A percentile compares a stretch with the other conserved stretches of the same genome.
phyloP scores from a whole-genome alignment of 2,329 filamentous ascomycete species.

The Colletotrichum somersetense region DNA sequence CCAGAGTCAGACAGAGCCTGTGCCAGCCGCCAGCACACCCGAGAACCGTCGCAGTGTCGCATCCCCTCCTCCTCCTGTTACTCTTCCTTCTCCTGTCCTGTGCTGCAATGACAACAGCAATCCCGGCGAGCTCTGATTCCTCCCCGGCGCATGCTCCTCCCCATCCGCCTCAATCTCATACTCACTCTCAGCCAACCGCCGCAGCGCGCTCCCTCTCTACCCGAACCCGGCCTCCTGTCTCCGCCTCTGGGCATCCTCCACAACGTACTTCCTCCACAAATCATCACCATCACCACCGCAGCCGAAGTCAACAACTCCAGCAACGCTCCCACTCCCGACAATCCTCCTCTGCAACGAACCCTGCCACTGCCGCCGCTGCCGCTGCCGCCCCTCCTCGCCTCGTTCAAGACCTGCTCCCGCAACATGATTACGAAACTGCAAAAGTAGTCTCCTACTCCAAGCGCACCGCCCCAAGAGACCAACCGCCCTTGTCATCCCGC shows the following conservation, averaged over 20 bases:
- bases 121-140: slow-evolving; percentile 50
- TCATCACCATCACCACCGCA: slow-evolving; percentile 49
- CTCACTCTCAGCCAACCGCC: slow-evolving; percentile 46
- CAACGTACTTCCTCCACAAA: slow-evolving; percentile 45
- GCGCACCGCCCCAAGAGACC: slow-evolving; percentile 76
- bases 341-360: slow-evolving; percentile 54
- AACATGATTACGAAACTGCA: slow-evolving; percentile 80
- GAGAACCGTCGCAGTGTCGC: slow-evolving; percentile 20
- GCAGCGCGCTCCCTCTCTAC: slow-evolving; percentile 54
- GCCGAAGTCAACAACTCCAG: slow-evolving; percentile 50
- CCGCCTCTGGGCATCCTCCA: slow-evolving; percentile 34
- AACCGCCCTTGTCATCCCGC: slow-evolving; percentile 64
- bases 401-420: slow-evolving; percentile 60
- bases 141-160: slow-evolving; percentile 45
- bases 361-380: slow-evolving; percentile 11
- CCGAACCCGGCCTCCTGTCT: slow-evolving; percentile 51
- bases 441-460: slow-evolving; percentile 73
- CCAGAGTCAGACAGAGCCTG: slow-evolving; percentile 3
- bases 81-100: background rate
- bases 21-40: slow-evolving; percentile 17
- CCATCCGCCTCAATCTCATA: slow-evolving; percentile 36
- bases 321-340: slow-evolving; percentile 46
- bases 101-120: slow-evolving; percentile 51
- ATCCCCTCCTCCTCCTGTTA: slow-evolving; percentile 15
- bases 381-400: slow-evolving; percentile 48